phyloP scores from a whole-genome alignment of 192 early-diverging fungal genomes.

The Coemansia sp. region DNA sequence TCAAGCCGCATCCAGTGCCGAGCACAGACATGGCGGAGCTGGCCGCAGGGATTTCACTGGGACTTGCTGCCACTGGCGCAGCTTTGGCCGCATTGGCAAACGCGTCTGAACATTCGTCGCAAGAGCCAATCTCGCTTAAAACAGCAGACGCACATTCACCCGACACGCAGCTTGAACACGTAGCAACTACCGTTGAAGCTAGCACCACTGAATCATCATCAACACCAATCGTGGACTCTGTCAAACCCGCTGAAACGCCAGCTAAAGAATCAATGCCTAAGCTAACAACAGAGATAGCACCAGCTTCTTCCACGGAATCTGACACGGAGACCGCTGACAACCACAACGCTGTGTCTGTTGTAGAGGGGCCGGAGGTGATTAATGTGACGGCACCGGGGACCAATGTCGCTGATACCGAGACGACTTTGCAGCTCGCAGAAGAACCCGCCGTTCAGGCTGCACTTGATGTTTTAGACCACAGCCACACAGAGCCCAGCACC shows the following conservation, averaged over 20 bases:
- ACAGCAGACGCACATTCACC: too few species aligned
- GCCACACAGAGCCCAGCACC: background rate
- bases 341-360: constrained; percentile 1
- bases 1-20: constrained; percentile 1
- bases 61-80: constrained; percentile 17
- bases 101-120: background rate
- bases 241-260: too few species aligned
- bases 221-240: too few species aligned
- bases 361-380: background rate
- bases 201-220: background rate
- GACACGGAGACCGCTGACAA: background rate
- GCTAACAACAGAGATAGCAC: too few species aligned
- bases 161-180: too few species aligned
- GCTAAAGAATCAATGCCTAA: too few species aligned
- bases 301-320: background rate
- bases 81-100: constrained; percentile 7
- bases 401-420: background rate
- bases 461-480: background rate
- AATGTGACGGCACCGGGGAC: background rate
- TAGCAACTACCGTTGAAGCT: background rate
- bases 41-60: constrained; percentile 18
- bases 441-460: constrained; percentile 11
- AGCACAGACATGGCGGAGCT: constrained; percentile 9
- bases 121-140: background rate
- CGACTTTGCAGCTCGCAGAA: background rate